These are phyloP conservation scores for Phylloporus arenicola DNA, from an alignment of 768 basidiomycete genomes.

Conservation along the genomic window DNA sequence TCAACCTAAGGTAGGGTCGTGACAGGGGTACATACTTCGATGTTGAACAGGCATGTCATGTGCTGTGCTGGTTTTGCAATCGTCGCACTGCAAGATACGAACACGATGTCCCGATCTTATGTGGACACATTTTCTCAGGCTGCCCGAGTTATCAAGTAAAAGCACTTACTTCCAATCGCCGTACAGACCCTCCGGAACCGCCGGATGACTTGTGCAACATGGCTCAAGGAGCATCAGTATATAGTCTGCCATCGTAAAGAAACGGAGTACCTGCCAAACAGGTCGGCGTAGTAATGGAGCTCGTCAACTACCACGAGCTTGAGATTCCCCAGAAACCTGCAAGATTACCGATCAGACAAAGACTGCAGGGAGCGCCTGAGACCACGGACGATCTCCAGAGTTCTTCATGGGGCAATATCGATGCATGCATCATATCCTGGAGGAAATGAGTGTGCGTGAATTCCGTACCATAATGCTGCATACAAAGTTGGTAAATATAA, in stretches of 20 bases:
- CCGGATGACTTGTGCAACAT: conserved; percentile 75
- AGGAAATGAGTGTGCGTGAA: background rate
- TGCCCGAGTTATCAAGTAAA: background rate
- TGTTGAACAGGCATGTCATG: conserved; percentile 72
- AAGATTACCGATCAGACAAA: conserved; percentile 1
- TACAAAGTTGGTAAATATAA: conserved; percentile 89
- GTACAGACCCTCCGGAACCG: conserved; percentile 70
- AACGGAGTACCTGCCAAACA: conserved; percentile 63
- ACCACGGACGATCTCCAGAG: conserved; percentile 61
- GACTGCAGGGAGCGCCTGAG: background rate
- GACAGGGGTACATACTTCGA: conserved; percentile 34
- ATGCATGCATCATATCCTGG: conserved; percentile 81
- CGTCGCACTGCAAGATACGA: conserved; percentile 87
- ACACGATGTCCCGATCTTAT: conserved; percentile 48
- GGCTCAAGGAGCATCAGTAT: conserved; percentile 38
- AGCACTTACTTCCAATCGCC: conserved; percentile 65
- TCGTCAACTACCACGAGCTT: conserved; percentile 81
- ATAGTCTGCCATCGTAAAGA: background rate
- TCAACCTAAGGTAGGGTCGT: background rate
- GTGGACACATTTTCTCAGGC: background rate
- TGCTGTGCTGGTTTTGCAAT: conserved; percentile 70
- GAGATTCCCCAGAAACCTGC: conserved; percentile 70
- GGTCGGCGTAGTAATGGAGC: conserved; percentile 77
- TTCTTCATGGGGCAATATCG: conserved; percentile 81
- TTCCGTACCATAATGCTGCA: conserved; percentile 11